These are phyloP conservation scores for Thraustochytrium aureum DNA, from an alignment of 352 stramenopile genomes.

Conservation along the genomic window DNA sequence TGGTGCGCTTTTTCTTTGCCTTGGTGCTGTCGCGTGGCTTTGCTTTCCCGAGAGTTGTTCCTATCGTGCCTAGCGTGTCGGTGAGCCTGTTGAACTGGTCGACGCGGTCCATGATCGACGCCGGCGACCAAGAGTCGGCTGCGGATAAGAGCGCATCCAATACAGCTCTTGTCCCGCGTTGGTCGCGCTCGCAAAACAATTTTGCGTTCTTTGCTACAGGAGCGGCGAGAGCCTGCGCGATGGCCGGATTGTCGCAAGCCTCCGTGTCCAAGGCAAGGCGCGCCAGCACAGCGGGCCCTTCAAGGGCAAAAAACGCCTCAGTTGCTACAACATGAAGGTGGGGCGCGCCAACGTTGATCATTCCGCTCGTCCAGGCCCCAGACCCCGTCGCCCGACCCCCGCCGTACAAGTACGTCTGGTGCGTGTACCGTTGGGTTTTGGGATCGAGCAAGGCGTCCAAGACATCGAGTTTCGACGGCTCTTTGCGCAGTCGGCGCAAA, in stretches of 20 bases:
- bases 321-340: constrained; percentile 14
- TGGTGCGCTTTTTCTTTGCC: no score
- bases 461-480: constrained; percentile 11
- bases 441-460: constrained; percentile 21
- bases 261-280: background rate
- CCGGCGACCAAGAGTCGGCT: background rate
- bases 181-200: background rate
- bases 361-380: background rate
- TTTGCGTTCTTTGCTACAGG: background rate
- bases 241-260: background rate
- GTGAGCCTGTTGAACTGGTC: background rate
- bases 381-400: no score
- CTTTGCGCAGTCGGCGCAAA: background rate
- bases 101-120: background rate
- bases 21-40: no score
- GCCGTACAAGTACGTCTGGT: constrained; percentile 12
- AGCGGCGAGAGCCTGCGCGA: background rate
- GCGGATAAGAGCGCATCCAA: background rate
- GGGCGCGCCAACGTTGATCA: constrained; percentile 21
- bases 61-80: background rate
- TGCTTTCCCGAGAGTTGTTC: no score
- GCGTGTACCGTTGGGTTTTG: constrained; percentile 26
- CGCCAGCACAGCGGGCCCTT: background rate
- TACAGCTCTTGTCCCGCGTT: background rate
- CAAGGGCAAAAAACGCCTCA: background rate